These are phyloP conservation scores for Claviceps fusiformis DNA, from an alignment of 2,329 filamentous ascomycete species.

Conservation along the genomic window DNA sequence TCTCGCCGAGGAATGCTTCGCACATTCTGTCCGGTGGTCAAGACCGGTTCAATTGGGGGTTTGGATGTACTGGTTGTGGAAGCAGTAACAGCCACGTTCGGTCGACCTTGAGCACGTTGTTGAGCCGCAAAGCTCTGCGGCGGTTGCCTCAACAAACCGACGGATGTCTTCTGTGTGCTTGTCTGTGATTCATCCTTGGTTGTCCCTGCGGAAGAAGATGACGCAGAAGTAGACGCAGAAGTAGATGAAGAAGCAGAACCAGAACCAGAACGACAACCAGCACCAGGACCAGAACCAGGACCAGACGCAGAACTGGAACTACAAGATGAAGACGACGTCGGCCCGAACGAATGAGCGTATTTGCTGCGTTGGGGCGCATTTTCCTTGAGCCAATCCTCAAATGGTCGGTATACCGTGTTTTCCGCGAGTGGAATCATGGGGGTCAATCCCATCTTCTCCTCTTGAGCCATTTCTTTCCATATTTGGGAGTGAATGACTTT, in stretches of 20 bases:
- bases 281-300: not conserved
- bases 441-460: constrained; percentile 52
- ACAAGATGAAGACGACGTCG: constrained; percentile 4
- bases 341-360: constrained; percentile 1
- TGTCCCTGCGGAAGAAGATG: not conserved
- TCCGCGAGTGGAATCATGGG: constrained; percentile 48
- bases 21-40: constrained; percentile 18
- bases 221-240: not conserved
- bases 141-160: constrained; percentile 35
- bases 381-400: constrained; percentile 46
- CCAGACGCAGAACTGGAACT: constrained; percentile 1
- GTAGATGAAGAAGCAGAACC: constrained; percentile 2
- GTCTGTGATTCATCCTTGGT: constrained; percentile 20
- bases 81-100: constrained; percentile 15
- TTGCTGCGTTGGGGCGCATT: constrained; percentile 18
- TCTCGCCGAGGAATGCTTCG: constrained; percentile 17
- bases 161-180: constrained; percentile 21
- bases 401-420: constrained; percentile 50
- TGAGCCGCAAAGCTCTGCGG: constrained; percentile 56
- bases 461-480: constrained; percentile 54
- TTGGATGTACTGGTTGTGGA: constrained; percentile 17
- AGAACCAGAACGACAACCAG: not conserved
- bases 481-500: constrained; percentile 39
- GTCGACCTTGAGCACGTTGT: constrained; percentile 43
- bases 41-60: constrained; percentile 11